phyloP scores from a whole-genome alignment of 2,329 filamentous ascomycete species.

The Trichoderma aggressivum region DNA sequence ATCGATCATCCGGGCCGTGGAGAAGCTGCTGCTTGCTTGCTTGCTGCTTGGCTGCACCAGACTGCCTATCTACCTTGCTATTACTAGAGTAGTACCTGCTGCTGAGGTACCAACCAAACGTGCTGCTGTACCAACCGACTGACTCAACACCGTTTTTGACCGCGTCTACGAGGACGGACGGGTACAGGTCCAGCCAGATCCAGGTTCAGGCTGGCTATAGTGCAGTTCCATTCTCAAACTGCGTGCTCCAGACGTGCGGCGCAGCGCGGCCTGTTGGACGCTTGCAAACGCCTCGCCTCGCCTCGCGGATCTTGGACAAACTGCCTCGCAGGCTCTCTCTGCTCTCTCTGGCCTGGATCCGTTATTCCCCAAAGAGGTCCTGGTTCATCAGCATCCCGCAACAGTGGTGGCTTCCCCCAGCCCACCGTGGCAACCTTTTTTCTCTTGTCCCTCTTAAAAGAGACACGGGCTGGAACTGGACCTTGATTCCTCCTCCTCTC shows the following conservation, averaged over 20 bases:
- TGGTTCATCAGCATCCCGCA: background rate
- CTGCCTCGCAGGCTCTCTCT: conserved; percentile 15
- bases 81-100: background rate
- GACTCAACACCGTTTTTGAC: background rate
- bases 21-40: background rate
- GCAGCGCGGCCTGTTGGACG: conserved; percentile 11
- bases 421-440: conserved; percentile 16
- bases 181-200: background rate
- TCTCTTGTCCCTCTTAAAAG: background rate
- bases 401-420: conserved; percentile 9
- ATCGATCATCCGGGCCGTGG: background rate
- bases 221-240: background rate
- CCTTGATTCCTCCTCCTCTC: background rate
- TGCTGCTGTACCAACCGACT: background rate
- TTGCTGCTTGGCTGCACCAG: background rate
- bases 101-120: background rate
- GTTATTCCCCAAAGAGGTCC: background rate
- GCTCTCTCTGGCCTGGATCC: background rate
- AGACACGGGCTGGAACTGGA: background rate
- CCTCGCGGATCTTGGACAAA: background rate
- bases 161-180: background rate
- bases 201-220: background rate
- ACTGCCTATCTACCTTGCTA: background rate
- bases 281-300: conserved; percentile 2
- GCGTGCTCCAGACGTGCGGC: background rate